These are phyloP conservation scores for Globisporangium paddicum DNA, from an alignment of 352 stramenopile genomes.

Conservation along the genomic window DNA sequence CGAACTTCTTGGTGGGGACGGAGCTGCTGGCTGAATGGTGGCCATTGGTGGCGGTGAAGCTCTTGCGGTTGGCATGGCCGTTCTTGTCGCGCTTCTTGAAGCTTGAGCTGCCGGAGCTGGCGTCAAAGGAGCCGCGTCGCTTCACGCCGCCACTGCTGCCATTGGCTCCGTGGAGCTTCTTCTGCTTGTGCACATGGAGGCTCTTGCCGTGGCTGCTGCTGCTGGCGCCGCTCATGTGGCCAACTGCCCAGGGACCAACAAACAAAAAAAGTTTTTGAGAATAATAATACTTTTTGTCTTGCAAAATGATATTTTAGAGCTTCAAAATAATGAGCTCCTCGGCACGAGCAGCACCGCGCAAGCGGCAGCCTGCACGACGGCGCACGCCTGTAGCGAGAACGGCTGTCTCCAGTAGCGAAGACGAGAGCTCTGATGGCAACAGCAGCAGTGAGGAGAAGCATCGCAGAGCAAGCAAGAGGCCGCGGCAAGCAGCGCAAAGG, in stretches of 20 bases:
- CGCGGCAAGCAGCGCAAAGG: not conserved
- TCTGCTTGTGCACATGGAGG: constrained; percentile 1
- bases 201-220: not conserved
- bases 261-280: too few relatives aligned
- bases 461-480: not conserved
- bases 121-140: constrained; percentile 7
- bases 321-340: not conserved
- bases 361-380: not conserved
- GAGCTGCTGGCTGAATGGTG: constrained; percentile 9
- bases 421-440: not conserved
- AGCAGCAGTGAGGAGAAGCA: not conserved
- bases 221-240: constrained; percentile 10
- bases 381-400: not conserved
- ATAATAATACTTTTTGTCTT: too few relatives aligned
- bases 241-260: too few relatives aligned
- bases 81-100: constrained; percentile 21
- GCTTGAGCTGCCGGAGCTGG: not conserved
- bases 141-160: not conserved
- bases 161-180: not conserved
- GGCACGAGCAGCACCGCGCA: not conserved
- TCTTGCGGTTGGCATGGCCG: not conserved
- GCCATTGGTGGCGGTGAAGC: not conserved
- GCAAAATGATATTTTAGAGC: too few relatives aligned
- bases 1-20: constrained; percentile 5
- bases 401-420: not conserved